phyloP scores from a whole-genome alignment of 169 alveolate species.

The Eimeria zaria region DNA sequence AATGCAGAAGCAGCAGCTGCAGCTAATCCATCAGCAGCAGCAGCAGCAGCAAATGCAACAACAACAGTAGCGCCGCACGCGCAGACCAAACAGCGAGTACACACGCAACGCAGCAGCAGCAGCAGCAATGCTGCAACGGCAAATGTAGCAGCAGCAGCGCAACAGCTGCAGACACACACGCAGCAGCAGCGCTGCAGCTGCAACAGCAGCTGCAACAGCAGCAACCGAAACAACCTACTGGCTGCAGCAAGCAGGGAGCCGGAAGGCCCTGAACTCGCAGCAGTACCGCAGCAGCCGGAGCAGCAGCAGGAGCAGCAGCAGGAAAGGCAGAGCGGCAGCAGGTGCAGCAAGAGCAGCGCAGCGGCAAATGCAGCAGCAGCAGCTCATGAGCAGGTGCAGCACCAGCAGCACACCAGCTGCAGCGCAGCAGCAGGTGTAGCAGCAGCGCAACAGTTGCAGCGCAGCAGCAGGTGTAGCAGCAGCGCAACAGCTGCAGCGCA shows the following conservation, averaged over 20 bases:
- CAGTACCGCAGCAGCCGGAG: not conserved
- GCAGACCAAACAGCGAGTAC: too few species aligned
- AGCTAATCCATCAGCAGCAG: too few species aligned
- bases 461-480: not conserved
- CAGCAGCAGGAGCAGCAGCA: too few species aligned
- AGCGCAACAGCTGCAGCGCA: not conserved
- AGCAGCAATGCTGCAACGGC: not conserved
- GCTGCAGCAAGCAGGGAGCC: not conserved
- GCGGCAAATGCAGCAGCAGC: conserved; percentile 25
- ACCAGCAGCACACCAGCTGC: not conserved
- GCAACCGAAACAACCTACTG: not conserved
- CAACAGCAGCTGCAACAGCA: conserved; percentile 19
- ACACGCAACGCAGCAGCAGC: too few species aligned
- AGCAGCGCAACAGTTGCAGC: too few species aligned
- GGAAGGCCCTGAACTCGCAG: not conserved
- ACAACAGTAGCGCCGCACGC: too few species aligned
- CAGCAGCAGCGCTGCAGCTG: not conserved
- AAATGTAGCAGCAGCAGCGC: conserved; percentile 9
- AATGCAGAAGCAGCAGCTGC: too few species aligned
- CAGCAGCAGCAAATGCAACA: too few species aligned
- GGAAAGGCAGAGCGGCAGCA: too few species aligned
- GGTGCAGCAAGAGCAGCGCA: not conserved
- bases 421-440: not conserved
- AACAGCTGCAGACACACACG: not conserved
- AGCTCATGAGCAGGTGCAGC: conserved; percentile 24